Evolutionary conservation across 108 stramenopile species (phyloP).

Genomic region (Fragilariopsis cylindrus): DNA sequence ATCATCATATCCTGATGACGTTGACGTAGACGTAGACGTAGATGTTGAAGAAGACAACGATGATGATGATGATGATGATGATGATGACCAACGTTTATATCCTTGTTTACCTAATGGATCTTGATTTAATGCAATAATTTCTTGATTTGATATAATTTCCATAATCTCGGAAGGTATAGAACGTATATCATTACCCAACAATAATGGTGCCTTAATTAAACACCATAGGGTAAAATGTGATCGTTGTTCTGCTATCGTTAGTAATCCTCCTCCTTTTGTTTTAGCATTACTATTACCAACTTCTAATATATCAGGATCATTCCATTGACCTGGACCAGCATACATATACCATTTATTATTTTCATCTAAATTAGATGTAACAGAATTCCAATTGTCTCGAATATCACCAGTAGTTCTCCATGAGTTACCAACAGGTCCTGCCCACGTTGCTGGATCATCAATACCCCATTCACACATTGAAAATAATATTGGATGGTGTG

Average conservation of each 20-base stretch:
- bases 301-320: conserved; percentile 59
- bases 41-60: not conserved
- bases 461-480: conserved; percentile 64
- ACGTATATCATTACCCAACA: conserved; percentile 55
- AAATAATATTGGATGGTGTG: conserved; percentile 46
- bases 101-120: conserved; percentile 34
- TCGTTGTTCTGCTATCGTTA: conserved; percentile 41
- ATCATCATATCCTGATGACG: not conserved
- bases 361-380: conserved; percentile 21
- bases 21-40: not conserved
- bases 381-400: conserved; percentile 33
- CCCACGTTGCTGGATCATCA: conserved; percentile 48
- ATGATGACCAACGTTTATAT: conserved; percentile 11
- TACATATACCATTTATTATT: conserved; percentile 32
- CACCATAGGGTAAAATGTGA: conserved; percentile 57
- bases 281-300: conserved; percentile 20
- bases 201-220: conserved; percentile 53
- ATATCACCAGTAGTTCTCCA: conserved; percentile 67
- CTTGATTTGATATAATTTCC: conserved; percentile 36
- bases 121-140: conserved; percentile 35
- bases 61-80: not conserved
- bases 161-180: conserved; percentile 23
- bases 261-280: conserved; percentile 41
- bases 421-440: conserved; percentile 39
- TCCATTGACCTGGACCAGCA: conserved; percentile 53